phyloP scores from a whole-genome alignment of 1,139 yeast genomes.

The Hansenula anomala region DNA sequence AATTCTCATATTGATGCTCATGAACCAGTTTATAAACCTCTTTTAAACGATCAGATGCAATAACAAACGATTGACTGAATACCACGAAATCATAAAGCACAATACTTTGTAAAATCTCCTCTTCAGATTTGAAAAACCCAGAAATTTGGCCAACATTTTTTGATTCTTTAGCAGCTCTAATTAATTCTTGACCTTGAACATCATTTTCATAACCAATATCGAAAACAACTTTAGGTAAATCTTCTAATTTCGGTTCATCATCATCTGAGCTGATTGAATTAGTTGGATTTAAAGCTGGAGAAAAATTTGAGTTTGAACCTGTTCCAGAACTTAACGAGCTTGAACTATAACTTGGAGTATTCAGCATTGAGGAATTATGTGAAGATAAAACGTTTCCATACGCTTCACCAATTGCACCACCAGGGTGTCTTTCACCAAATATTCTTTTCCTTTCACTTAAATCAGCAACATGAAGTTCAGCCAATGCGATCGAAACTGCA shows the following conservation, averaged over 20 bases:
- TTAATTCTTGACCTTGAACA: slow-evolving; percentile 8
- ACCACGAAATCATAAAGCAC: slow-evolving; percentile 31
- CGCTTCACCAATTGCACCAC: slow-evolving; percentile 79
- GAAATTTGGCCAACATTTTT: slow-evolving; percentile 9
- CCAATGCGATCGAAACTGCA: slow-evolving; percentile 67
- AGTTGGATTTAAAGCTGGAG: slow-evolving; percentile 4
- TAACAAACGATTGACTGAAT: slow-evolving; percentile 7
- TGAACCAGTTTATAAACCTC: slow-evolving; percentile 14
- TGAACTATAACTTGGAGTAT: slow-evolving; percentile 7
- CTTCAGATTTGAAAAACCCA: slow-evolving; percentile 21
- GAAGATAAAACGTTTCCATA: slow-evolving; percentile 16
- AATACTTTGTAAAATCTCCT: slow-evolving; percentile 24
- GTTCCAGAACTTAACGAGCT: slow-evolving; percentile 3
- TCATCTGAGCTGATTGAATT: slow-evolving; percentile 10
- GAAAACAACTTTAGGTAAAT: slow-evolving; percentile 11
- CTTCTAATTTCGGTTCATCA: not conserved
- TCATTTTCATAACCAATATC: slow-evolving; percentile 16
- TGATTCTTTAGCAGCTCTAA: slow-evolving; percentile 6
- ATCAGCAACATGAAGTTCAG: slow-evolving; percentile 62
- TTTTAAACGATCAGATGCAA: slow-evolving; percentile 11
- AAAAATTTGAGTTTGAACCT: slow-evolving; percentile 1
- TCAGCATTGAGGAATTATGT: slow-evolving; percentile 2
- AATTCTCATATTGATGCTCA: slow-evolving; percentile 10
- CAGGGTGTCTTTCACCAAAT: slow-evolving; percentile 79
- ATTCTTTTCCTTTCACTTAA: slow-evolving; percentile 43